Percentiles rank a stretch among this genome's conserved stretches.
Evolutionary conservation across 1,284 basidiomycete genomes (phyloP).

Genomic region (Trametes hirsuta): DNA sequence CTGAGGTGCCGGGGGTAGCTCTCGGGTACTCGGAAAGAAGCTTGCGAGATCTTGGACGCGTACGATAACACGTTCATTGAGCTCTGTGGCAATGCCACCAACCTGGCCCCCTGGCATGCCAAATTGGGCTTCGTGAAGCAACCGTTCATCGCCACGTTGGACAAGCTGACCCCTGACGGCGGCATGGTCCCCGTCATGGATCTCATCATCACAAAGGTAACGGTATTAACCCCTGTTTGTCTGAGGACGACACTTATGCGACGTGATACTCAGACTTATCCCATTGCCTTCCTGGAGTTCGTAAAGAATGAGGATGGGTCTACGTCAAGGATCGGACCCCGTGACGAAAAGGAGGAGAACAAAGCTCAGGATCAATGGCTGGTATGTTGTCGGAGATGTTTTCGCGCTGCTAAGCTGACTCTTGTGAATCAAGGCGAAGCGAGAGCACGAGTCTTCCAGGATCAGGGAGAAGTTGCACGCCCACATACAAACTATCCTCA

Average conservation of each 20-base stretch:
- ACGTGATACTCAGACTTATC: slow-evolving; percentile 48
- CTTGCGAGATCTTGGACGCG: slow-evolving; percentile 83
- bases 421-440: slow-evolving; percentile 44
- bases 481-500: slow-evolving; percentile 61
- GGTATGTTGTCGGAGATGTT: slow-evolving; percentile 42
- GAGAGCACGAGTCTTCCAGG: slow-evolving; percentile 57
- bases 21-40: slow-evolving; percentile 71
- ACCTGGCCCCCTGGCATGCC: slow-evolving; percentile 86
- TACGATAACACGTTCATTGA: slow-evolving; percentile 70
- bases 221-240: slow-evolving; percentile 24
- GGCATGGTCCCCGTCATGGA: slow-evolving; percentile 81
- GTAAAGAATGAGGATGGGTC: slow-evolving; percentile 55
- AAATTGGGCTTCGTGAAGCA: slow-evolving; percentile 77
- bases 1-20: slow-evolving; percentile 50
- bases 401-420: slow-evolving; percentile 5
- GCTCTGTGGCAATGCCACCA: slow-evolving; percentile 84
- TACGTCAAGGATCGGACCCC: slow-evolving; percentile 58
- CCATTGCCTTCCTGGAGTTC: slow-evolving; percentile 69
- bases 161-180: slow-evolving; percentile 83
- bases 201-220: slow-evolving; percentile 71
- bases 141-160: slow-evolving; percentile 75
- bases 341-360: slow-evolving; percentile 73
- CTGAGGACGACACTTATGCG: slow-evolving; percentile 12
- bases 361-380: slow-evolving; percentile 67
- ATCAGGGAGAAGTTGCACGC: slow-evolving; percentile 56